Percentiles rank a stretch among this genome's conserved stretches.
Evolutionary conservation across 139 green algal genomes (phyloP).

Genomic region (Chlamydomonas sp.): DNA sequence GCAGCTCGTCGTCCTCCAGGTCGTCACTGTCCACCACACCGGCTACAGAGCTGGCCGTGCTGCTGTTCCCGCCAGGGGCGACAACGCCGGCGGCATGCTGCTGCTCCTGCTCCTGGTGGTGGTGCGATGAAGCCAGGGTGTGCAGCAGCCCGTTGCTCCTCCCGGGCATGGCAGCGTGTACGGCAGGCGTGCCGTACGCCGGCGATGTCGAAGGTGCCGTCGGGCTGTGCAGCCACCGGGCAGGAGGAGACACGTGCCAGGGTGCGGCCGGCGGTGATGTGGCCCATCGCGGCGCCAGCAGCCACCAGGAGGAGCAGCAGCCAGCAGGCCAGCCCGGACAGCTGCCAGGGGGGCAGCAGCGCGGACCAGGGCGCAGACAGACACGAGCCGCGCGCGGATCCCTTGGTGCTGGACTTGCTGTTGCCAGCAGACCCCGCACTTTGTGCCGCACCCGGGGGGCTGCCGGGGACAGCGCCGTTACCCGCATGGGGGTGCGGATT

Average conservation of each 20-base stretch:
- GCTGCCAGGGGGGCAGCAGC: not conserved
- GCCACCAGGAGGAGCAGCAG: not conserved
- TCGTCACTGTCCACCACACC: too few relatives aligned
- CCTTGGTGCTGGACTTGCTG: too few relatives aligned
- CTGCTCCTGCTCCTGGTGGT: not conserved
- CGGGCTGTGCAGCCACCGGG: not conserved
- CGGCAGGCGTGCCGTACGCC: not conserved
- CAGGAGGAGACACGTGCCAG: not conserved
- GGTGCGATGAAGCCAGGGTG: not conserved
- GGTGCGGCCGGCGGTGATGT: not conserved
- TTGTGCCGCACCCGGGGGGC: too few relatives aligned
- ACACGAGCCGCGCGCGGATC: too few relatives aligned
- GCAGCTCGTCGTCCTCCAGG: too few relatives aligned
- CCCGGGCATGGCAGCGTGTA: not conserved
- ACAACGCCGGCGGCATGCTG: not conserved
- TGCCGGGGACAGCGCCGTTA: too few relatives aligned
- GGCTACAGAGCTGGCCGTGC: too few relatives aligned
- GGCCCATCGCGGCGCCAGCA: not conserved
- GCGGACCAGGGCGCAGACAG: too few relatives aligned
- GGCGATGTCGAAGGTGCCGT: not conserved
- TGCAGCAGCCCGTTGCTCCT: not conserved
- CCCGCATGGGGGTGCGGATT: too few relatives aligned
- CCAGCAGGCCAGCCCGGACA: slow-evolving; percentile 15
- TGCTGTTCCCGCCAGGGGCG: too few relatives aligned
- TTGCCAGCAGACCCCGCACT: too few relatives aligned